Base-by-base conservation (phyloP, 768 basidiomycete species). In the Tulasnella sp. region DNA sequence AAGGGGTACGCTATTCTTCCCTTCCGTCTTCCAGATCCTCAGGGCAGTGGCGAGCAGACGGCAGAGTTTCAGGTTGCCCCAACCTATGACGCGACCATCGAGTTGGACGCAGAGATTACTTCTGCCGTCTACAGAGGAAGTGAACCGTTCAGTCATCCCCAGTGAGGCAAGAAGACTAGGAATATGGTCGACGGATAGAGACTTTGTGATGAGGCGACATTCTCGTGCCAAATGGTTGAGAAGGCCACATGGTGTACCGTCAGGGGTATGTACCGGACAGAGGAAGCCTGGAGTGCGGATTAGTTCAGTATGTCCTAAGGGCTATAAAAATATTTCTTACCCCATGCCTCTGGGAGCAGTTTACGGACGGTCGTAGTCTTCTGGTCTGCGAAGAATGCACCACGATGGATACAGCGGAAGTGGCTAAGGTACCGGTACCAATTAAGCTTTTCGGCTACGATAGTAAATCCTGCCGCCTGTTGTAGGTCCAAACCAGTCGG, bases 341-440 rank as follows among this genome's bases (percentile, higher is more conserved):
- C 96, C 96, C 96, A 99, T 32, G 95, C 88, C 73, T 99, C 96
- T 23, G 96, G 96, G 17, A 97, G 75, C 52, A 99, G 75, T 71
- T 98, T 98, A 64, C 96, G 85, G 58, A 99, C 96, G 21, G 92
- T 85, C 0, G 96, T 99, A 1, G 96, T 99, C 76, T 97, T 97
- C 56, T 98, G 81, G 71, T 98, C 93, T 5, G 94, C 89, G 69
- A 99, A 99, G 81, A 99, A 99, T 38, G 96, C 93, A 70, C 96
- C 96, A 73, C 96, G 89, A 73, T 99, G 96, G 29, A 99, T 92
- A 71, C 89, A 96, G 60, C 96, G 80, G 77, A 99, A 99, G 74
- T 99, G 96, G 68, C 88, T 88, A 71, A 99, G 92, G 72, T 97
- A 99, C 38, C 96, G 91, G 65, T 88, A 85, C 83, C 96, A 99